phyloP scores from a whole-genome alignment of 768 basidiomycete genomes.

The Trametes gibbosa region DNA sequence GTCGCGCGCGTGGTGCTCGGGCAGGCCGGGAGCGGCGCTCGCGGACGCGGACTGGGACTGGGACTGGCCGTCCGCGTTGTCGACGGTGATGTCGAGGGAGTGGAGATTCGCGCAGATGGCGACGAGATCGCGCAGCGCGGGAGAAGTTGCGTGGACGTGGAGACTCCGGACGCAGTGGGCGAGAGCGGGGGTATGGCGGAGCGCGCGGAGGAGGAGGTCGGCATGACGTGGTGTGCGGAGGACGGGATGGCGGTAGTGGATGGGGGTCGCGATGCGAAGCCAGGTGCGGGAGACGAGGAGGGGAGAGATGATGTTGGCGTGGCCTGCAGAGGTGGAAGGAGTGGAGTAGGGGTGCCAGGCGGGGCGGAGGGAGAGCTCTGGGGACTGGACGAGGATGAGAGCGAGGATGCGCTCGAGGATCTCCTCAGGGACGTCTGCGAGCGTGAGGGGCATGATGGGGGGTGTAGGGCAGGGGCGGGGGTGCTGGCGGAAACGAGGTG shows the following conservation, averaged over 20 bases:
- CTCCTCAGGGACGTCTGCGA: constrained; percentile 39
- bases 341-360: constrained; percentile 18
- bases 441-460: constrained; percentile 17
- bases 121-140: constrained; percentile 40
- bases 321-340: constrained; percentile 1
- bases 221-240: constrained; percentile 43
- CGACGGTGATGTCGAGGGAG: constrained; percentile 40
- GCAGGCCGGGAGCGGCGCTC: not conserved
- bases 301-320: constrained; percentile 34
- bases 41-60: not conserved
- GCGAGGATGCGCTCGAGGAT: constrained; percentile 47
- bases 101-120: constrained; percentile 29
- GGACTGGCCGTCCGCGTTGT: constrained; percentile 23
- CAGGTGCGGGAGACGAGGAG: constrained; percentile 53
- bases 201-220: constrained; percentile 34
- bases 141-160: constrained; percentile 41
- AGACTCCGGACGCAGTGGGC: constrained; percentile 41
- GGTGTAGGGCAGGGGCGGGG: not conserved
- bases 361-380: constrained; percentile 23
- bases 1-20: not conserved
- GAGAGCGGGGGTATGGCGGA: constrained; percentile 38
- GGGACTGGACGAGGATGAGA: constrained; percentile 28
- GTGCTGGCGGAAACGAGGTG: not conserved
- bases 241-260: constrained; percentile 53
- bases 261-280: constrained; percentile 54